These are phyloP conservation scores for Colletotrichum godetiae DNA, from an alignment of 2,329 filamentous ascomycete genomes.

Conservation along the genomic window DNA sequence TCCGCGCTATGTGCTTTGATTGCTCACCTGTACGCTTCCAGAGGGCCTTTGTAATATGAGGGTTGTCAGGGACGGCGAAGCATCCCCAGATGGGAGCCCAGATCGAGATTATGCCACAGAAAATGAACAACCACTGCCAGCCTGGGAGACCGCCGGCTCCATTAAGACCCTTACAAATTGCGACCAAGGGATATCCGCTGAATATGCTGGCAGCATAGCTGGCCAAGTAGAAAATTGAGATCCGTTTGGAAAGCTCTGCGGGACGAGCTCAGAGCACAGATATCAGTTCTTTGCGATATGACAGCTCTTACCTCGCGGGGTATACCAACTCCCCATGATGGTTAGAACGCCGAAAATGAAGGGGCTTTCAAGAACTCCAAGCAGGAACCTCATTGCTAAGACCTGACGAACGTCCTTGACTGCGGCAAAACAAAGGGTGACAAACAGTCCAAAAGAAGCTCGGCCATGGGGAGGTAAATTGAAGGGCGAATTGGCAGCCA, in stretches of 20 bases:
- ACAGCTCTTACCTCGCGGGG: not conserved
- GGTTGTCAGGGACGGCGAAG: constrained; percentile 36
- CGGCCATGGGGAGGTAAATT: not conserved
- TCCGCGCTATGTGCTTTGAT: not conserved
- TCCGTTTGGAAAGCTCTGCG: not conserved
- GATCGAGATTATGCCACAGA: constrained; percentile 45
- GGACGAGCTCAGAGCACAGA: not conserved
- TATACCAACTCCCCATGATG: not conserved
- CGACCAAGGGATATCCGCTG: not conserved
- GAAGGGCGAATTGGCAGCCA: not conserved
- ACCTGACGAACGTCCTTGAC: not conserved
- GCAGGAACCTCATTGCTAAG: not conserved
- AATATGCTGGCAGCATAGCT: not conserved
- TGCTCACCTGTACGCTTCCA: not conserved
- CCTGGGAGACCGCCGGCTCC: constrained; percentile 35
- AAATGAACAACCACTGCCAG: constrained; percentile 53
- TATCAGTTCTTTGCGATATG: not conserved
- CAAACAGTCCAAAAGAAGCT: not conserved
- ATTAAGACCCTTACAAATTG: not conserved
- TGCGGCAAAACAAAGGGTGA: not conserved
- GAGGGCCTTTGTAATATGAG: not conserved
- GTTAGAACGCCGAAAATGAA: not conserved
- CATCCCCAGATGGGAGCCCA: constrained; percentile 38
- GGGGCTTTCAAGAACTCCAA: not conserved
- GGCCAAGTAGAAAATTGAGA: not conserved